Conservation (phyloP, 2,329 filamentous ascomycete species). For the Metarhizium rileyi region DNA sequence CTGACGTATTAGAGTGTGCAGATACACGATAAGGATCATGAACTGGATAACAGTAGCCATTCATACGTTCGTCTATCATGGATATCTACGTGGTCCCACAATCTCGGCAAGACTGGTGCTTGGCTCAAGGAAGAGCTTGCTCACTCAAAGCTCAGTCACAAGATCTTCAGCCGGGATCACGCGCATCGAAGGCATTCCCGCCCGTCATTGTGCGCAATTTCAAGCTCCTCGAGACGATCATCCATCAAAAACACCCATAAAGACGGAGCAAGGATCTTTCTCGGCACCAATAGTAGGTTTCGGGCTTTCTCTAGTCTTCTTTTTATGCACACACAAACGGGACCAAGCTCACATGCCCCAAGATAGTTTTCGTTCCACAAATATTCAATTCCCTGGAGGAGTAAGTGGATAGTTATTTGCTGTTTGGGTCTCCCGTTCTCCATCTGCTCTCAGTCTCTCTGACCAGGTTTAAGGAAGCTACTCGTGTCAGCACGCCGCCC, state of each 20-base stretch:
- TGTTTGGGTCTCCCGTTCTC: neutral
- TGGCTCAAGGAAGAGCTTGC: conserved; percentile 23
- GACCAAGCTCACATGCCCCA: neutral
- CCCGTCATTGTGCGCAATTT: conserved; percentile 26
- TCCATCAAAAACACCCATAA: conserved; percentile 2
- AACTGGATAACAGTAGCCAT: neutral
- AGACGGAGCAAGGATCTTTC: neutral
- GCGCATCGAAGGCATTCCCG: conserved; percentile 30
- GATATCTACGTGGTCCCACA: conserved; percentile 11
- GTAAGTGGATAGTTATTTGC: conserved; percentile 13
- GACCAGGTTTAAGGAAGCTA: conserved; percentile 32
- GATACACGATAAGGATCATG: neutral
- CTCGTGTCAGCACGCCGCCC: conserved; percentile 37
- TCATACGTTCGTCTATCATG: conserved; percentile 2
- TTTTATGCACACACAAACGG: neutral
- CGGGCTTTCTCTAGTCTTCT: neutral
- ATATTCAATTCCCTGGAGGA: conserved; percentile 24
- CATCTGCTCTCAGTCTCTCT: neutral
- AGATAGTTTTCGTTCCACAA: conserved; percentile 10
- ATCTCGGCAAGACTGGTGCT: conserved; percentile 14
- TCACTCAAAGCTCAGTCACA: conserved; percentile 20
- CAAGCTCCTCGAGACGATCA: conserved; percentile 16
- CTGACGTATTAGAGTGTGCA: neutral
- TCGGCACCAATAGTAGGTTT: conserved; percentile 4
- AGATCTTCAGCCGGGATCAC: conserved; percentile 30